Evolutionary conservation across 371 early-diverging fungal species (phyloP).

Genomic region (Batrachochytrium dendrobatidis): DNA sequence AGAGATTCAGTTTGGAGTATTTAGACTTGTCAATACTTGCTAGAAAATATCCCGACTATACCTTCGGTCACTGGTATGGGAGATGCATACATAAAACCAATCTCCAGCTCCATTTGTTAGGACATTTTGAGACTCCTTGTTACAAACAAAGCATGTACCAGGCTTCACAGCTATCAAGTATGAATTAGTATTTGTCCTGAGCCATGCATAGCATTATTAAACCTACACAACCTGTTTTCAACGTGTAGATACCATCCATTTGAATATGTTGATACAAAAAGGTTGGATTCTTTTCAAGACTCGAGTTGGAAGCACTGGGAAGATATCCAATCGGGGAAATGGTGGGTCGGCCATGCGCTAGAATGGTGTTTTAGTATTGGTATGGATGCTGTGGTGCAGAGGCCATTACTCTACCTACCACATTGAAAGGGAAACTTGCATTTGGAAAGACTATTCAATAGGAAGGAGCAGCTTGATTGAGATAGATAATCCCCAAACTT

Average conservation of each 20-base stretch:
- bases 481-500: constrained; percentile 66
- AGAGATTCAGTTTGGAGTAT: too few relatives aligned
- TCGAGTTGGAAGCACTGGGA: too few relatives aligned
- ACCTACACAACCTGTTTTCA: too few relatives aligned
- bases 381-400: neutral
- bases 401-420: constrained; percentile 10
- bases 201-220: too few relatives aligned
- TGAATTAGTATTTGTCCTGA: too few relatives aligned
- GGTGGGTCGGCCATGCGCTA: constrained; percentile 32
- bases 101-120: neutral
- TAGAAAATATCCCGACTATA: too few relatives aligned
- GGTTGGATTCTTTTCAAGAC: too few relatives aligned
- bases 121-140: neutral
- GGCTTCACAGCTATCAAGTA: too few relatives aligned
- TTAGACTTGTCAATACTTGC: too few relatives aligned
- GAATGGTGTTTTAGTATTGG: neutral
- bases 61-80: too few relatives aligned
- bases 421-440: constrained; percentile 45
- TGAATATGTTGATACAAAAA: too few relatives aligned
- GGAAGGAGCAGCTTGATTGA: constrained; percentile 37
- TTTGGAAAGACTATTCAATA: constrained; percentile 45
- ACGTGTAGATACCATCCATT: too few relatives aligned
- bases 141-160: neutral
- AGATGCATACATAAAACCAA: neutral
- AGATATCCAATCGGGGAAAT: constrained; percentile 10